Evolutionary conservation across 441 rosid genomes (phyloP), one percentile per base, ranked within the genome.

Genomic region (Corymbia citriodora): DNA sequence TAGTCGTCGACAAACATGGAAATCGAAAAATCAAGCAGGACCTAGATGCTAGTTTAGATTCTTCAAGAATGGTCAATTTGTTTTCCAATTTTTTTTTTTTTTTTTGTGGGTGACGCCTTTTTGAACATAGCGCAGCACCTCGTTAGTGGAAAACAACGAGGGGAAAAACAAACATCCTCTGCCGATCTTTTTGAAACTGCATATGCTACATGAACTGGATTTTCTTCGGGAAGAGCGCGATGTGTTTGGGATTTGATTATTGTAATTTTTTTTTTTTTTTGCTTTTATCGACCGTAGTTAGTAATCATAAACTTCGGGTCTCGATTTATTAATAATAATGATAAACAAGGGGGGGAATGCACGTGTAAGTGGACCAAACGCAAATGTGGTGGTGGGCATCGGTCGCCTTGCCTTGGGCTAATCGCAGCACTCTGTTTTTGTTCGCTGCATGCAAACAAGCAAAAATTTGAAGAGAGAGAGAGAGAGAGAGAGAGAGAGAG

Each of bases 381-480:
- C 5, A 25, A 25, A 59, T 59, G 65, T 3, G 65, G 65, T 59
- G 65, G 65, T 59, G 25, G 65, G 65, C 65, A 59, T 10, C 65
- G 65, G 65, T 29, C 29, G 65, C 11, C 65, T 40, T 40, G 72
- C 93, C 95, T 95, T 89, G 97, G 94, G 95, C 88, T 92, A 88
- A 92, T 93, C 92, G 93, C 89, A 40, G 31, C 87, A 12, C 65
- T 59, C 65, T 59, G 65, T 59, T 59, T 59, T 59, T 45, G 54
- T 86, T 57, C 40, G 25, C 16, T 87, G 65, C 88, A 55, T 31
- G 88, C 88, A 87, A 31, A 17, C 88, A 55, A 55, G 88, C 70
- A 7, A 33, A 48, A 55, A 87, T 55, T 55, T 55, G 70, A 87
- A 16, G 29, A 21, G 59, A 53, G 55, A 7, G 55, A 15, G 55